Percentiles rank a stretch among this genome's conserved stretches.
Evolutionary conservation across 2,329 filamentous ascomycete species (phyloP).

Genomic region (Lecanicillium sp.): DNA sequence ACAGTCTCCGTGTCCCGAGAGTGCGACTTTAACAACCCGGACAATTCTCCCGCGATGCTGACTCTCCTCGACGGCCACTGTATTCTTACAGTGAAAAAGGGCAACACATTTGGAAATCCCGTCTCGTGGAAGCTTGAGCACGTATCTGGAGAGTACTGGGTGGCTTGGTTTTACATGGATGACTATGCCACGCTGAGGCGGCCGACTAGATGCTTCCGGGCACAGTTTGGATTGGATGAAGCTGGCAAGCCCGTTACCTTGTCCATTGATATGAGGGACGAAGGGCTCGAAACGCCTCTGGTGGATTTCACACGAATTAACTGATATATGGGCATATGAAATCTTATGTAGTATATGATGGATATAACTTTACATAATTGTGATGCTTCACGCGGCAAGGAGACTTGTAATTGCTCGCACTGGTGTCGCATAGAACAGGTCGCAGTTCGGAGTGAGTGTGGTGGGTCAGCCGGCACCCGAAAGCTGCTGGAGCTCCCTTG

Average conservation of each 20-base stretch:
- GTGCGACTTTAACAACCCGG: slow-evolving; percentile 10
- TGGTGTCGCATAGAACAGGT: no score
- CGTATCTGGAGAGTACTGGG: slow-evolving; percentile 14
- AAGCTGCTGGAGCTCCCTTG: background rate
- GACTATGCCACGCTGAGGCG: slow-evolving; percentile 12
- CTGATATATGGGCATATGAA: background rate
- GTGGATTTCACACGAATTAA: slow-evolving; percentile 3
- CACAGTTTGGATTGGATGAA: slow-evolving; percentile 5
- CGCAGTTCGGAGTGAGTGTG: no score
- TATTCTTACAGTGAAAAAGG: slow-evolving; percentile 12
- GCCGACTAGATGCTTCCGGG: slow-evolving; percentile 9
- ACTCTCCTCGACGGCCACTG: slow-evolving; percentile 9
- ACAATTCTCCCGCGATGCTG: slow-evolving; percentile 10
- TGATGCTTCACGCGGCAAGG: no score
- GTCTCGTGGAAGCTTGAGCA: slow-evolving; percentile 13
- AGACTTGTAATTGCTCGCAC: no score
- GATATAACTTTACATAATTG: no score
- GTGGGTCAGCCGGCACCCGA: no score
- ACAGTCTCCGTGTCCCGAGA: slow-evolving; percentile 10
- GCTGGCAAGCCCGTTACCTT: background rate
- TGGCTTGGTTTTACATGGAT: slow-evolving; percentile 14
- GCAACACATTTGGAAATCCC: slow-evolving; percentile 11
- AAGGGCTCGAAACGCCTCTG: slow-evolving; percentile 1
- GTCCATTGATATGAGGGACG: slow-evolving; percentile 7
- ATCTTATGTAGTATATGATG: slow-evolving; percentile 8